Base-by-base conservation (phyloP, 2,329 filamentous ascomycete genomes). In the Penicillium sclerotigenum region DNA sequence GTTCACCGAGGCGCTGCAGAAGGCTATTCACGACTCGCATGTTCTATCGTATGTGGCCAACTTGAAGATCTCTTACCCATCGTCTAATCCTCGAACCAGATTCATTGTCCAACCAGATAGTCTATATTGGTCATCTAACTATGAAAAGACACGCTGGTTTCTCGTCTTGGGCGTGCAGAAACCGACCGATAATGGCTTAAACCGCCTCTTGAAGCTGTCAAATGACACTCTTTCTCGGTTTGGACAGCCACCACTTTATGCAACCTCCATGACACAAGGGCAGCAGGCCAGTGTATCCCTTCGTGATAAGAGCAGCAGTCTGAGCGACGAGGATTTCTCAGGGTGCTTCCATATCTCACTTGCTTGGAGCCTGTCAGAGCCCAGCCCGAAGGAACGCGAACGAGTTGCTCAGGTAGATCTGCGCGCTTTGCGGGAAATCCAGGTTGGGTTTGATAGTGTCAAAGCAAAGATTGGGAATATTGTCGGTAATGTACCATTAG, bases 311-410 rank as follows among this genome's bases (percentile, higher is more conserved):
- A 49, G 29, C 13, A 40, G 29, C 29, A 31, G 28, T 18, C 63
- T 65, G 11, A 24, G 54, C 22, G 33, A 65, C 8, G 53, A 66
- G 33, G 80, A 84, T 63, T 71, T 72, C 52, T 80, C 81, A 5
- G 72, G 80, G 47, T 84, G 82, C 22, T 97, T 97, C 68, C 94
- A 99, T 73, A 77, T 97, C 57, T 96, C 91, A 43, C 84, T 99
- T 54, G 94, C 88, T 0, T 97, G 93, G 94, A 88, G 83, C 1
- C 80, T 93, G 59, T 73, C 78, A 10, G 70, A 77, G 40, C 86
- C 84, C 0, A 77, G 72, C 6, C 56, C 75, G 3, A 77, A 81
- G 33, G 66, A 81, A 14, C 65, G 68, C 16, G 59, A 71, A 47
- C 66, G 66, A 26, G 56, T 73, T 22, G 50, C 59, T 14, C 33